Base-by-base conservation (phyloP, 805 yeast species). In the Phaffomyces opuntiae region DNA sequence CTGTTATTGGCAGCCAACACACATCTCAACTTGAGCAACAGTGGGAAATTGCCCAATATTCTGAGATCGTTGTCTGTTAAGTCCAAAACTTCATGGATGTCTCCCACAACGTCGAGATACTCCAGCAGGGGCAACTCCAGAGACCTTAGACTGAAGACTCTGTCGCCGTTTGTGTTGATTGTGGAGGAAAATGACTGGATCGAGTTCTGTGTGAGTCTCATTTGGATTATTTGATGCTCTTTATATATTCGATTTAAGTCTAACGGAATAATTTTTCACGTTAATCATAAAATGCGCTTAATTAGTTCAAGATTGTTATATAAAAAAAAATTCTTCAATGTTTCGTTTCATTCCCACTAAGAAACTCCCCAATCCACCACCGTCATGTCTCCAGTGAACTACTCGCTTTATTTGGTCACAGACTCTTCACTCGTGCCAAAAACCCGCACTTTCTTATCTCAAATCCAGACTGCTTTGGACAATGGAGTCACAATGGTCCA, bases 401-500 rank as follows among this genome's bases (percentile, higher is more conserved):
- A 83, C 51, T 68, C 84, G 0, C 60, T 86, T 4, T 88, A 88
- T 55, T 65, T 88, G 49, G 96, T 88, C 26, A 88, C 96, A 2
- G 89, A 87, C 62, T 76, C 88, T 25, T 73, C 79, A 16, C 75
- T 86, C 80, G 66, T 87, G 24, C 95, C 96, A 1, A 69, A 68
- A 19, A 75, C 77, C 13, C 56, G 67, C 32, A 68, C 77, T 1
- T 73, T 87, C 42, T 59, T 73, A 25, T 72, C 73, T 2, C 95
- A 83, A 55, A 87, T 87, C 5, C 69, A 73, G 51, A 69, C 64
- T 24, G 78, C 95, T 0, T 67, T 88, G 32, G 64, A 72, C 6
- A 80, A 78, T 44, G 96, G 96, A 3, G 90, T 78, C 6, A 87
- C 95, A 0, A 53, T 88, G 14, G 83, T 89, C 3, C 97, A 89